Conservation (phyloP, 2,329 filamentous ascomycete species). For the Hypoxylon sp. region DNA sequence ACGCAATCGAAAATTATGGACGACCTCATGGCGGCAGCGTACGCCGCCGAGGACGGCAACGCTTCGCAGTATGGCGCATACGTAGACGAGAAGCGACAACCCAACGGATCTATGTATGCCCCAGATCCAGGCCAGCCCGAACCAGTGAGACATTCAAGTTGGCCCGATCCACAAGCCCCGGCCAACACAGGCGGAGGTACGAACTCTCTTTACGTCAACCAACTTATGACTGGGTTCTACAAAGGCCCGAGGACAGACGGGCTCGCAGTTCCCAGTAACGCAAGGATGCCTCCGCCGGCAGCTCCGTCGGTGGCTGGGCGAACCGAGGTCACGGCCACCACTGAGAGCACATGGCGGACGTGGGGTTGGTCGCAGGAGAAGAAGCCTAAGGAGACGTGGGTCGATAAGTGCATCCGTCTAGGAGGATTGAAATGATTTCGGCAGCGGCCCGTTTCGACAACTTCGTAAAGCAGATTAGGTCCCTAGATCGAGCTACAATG, state of each 20-base stretch:
- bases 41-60: slow-evolving; percentile 43
- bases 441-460: background rate
- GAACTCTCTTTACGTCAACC: slow-evolving; percentile 40
- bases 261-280: slow-evolving; percentile 22
- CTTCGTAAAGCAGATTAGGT: slow-evolving; percentile 28
- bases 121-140: slow-evolving; percentile 1
- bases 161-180: background rate
- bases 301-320: slow-evolving; percentile 42
- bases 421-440: slow-evolving; percentile 35
- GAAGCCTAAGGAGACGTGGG: slow-evolving; percentile 39
- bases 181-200: background rate
- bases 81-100: slow-evolving; percentile 31
- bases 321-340: slow-evolving; percentile 38
- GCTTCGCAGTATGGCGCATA: slow-evolving; percentile 34
- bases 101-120: background rate
- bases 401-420: slow-evolving; percentile 39
- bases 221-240: slow-evolving; percentile 40
- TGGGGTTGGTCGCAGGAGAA: slow-evolving; percentile 44
- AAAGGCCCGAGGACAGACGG: slow-evolving; percentile 26
- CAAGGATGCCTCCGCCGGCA: slow-evolving; percentile 37
- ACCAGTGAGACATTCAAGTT: slow-evolving; percentile 1
- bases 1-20: slow-evolving; percentile 43
- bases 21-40: slow-evolving; percentile 44
- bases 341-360: slow-evolving; percentile 45
- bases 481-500: slow-evolving; percentile 25